Conservation (phyloP, 371 early-diverging fungal species). For the Mucor velutinosus region DNA sequence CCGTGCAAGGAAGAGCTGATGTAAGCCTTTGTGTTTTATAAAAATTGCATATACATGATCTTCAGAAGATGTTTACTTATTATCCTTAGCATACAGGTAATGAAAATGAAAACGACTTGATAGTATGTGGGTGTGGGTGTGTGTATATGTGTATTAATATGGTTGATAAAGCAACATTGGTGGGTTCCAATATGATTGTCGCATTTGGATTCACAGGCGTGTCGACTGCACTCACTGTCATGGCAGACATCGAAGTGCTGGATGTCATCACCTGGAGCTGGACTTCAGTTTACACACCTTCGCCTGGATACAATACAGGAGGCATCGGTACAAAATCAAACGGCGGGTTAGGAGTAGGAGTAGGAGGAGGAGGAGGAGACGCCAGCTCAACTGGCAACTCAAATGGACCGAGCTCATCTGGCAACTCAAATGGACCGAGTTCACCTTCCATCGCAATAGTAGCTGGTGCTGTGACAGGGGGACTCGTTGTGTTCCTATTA, state of each 20-base stretch:
- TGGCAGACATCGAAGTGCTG: slow-evolving; percentile 48
- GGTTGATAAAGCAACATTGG: slow-evolving; percentile 34
- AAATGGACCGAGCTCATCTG: not conserved
- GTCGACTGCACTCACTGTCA: slow-evolving; percentile 39
- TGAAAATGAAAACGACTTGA: not conserved
- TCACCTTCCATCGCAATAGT: slow-evolving; percentile 42
- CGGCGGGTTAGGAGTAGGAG: not conserved
- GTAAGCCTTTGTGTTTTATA: slow-evolving; percentile 28
- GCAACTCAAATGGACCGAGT: slow-evolving; percentile 8
- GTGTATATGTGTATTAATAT: not conserved
- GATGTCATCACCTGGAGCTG: slow-evolving; percentile 50
- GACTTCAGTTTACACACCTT: slow-evolving; percentile 40
- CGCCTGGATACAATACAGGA: slow-evolving; percentile 12
- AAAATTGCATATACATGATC: not conserved
- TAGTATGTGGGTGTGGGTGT: too few relatives aligned
- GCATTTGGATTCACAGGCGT: slow-evolving; percentile 54
- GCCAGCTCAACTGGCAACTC: not conserved
- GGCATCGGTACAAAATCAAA: not conserved
- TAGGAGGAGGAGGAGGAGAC: not conserved
- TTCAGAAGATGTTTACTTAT: slow-evolving; percentile 11
- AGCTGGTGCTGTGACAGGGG: slow-evolving; percentile 44
- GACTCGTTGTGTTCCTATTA: slow-evolving; percentile 36
- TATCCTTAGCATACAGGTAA: slow-evolving; percentile 51
- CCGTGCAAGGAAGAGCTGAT: slow-evolving; percentile 50
- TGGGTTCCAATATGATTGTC: slow-evolving; percentile 49